Conservation (phyloP, 805 yeast genomes). For the Yarrowia divulgata region DNA sequence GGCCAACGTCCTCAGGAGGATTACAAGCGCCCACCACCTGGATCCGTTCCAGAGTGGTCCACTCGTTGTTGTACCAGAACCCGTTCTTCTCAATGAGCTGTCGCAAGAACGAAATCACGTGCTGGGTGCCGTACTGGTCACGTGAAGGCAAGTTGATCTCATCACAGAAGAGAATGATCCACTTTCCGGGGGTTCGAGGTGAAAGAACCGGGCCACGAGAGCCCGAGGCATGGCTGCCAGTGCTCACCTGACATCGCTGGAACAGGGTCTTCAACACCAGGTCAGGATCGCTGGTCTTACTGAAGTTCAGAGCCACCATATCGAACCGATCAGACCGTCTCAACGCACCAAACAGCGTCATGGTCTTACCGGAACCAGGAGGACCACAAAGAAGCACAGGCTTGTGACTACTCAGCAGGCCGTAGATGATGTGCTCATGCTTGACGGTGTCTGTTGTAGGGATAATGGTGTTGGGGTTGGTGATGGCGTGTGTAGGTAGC, state of each 20-base stretch:
- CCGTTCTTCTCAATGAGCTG: slow-evolving; percentile 77
- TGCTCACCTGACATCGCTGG: slow-evolving; percentile 67
- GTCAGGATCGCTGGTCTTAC: slow-evolving; percentile 75
- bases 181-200: slow-evolving; percentile 68
- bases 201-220: slow-evolving; percentile 52
- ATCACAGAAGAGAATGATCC: slow-evolving; percentile 88
- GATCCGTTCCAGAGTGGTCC: slow-evolving; percentile 70
- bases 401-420: slow-evolving; percentile 61
- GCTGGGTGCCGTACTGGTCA: slow-evolving; percentile 78
- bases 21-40: slow-evolving; percentile 97
- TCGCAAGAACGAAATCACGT: slow-evolving; percentile 72
- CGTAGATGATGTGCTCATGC: slow-evolving; percentile 67
- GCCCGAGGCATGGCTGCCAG: slow-evolving; percentile 54
- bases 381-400: slow-evolving; percentile 89
- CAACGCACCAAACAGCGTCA: slow-evolving; percentile 79
- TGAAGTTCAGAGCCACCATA: slow-evolving; percentile 76
- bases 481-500: slow-evolving; percentile 65
- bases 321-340: slow-evolving; percentile 64
- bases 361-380: slow-evolving; percentile 96
- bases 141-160: slow-evolving; percentile 82
- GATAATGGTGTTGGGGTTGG: slow-evolving; percentile 68
- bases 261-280: slow-evolving; percentile 69
- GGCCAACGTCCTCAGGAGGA: slow-evolving; percentile 82
- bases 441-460: slow-evolving; percentile 80
- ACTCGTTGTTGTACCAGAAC: slow-evolving; percentile 72